Conservation (phyloP, 345 rosid species). For the Salix koriyanagi region DNA sequence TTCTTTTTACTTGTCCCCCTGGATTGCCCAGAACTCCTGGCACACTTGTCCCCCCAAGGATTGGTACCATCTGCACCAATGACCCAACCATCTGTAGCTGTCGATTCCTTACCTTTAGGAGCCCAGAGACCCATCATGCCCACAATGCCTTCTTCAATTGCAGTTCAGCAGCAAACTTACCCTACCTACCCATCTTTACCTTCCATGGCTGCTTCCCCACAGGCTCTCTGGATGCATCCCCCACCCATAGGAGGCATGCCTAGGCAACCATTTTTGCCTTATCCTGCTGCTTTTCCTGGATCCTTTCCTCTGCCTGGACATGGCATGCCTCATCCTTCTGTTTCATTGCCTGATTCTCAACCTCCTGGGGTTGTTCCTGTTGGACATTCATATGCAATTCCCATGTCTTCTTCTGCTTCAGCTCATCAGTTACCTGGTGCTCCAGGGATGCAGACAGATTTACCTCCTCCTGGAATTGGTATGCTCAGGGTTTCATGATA, state of each 20-base stretch:
- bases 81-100: conserved; percentile 32
- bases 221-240: conserved; percentile 75
- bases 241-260: conserved; percentile 57
- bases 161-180: conserved; percentile 54
- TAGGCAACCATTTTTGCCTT: conserved; percentile 56
- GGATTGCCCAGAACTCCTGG: conserved; percentile 36
- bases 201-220: conserved; percentile 54
- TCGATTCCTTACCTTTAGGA: conserved; percentile 42
- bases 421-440: conserved; percentile 40
- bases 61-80: conserved; percentile 27
- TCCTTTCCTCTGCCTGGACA: conserved; percentile 49
- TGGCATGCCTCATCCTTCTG: conserved; percentile 38
- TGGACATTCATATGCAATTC: conserved; percentile 40
- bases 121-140: conserved; percentile 41
- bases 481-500: conserved; percentile 70
- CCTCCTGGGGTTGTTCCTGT: conserved; percentile 51
- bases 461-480: conserved; percentile 71
- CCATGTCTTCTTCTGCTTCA: conserved; percentile 32
- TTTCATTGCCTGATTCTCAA: conserved; percentile 53
- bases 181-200: conserved; percentile 59
- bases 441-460: conserved; percentile 41
- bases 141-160: conserved; percentile 30
- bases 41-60: conserved; percentile 42
- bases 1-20: conserved; percentile 38
- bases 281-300: conserved; percentile 58